Evolutionary conservation across 129 eudicot genomes (phyloP).

Genomic region (Gnaphalium uliginosum): DNA sequence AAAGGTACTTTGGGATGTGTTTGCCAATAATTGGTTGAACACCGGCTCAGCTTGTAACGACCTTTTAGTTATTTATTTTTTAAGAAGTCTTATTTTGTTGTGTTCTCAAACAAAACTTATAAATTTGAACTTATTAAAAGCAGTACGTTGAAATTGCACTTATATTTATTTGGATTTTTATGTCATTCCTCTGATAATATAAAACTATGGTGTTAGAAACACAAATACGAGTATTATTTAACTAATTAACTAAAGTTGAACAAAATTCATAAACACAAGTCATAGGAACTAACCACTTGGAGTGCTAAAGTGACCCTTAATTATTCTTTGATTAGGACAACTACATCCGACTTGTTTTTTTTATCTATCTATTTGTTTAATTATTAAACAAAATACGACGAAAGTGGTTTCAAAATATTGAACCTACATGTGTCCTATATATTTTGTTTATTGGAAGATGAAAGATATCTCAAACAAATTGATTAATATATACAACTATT

Average conservation of each 20-base stretch:
- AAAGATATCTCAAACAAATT: too few species aligned
- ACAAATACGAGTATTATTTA: background rate
- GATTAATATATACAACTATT: too few species aligned
- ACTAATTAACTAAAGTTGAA: background rate
- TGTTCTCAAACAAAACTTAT: too few species aligned
- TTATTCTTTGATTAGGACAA: slow-evolving; percentile 32
- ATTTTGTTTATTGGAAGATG: too few species aligned
- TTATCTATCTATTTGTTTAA: slow-evolving; percentile 19
- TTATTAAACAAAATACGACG: slow-evolving; percentile 10
- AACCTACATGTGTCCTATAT: slow-evolving; percentile 9
- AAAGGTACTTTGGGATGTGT: too few species aligned
- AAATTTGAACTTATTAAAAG: too few species aligned
- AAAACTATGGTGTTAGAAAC: background rate
- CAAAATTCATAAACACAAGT: background rate
- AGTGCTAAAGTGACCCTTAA: slow-evolving; percentile 15
- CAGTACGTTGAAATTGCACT: background rate
- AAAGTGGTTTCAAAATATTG: slow-evolving; percentile 13
- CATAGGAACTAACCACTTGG: slow-evolving; percentile 9
- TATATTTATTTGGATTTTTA: too few species aligned
- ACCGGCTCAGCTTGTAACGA: too few species aligned
- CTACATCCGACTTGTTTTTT: slow-evolving; percentile 9
- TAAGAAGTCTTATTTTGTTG: too few species aligned
- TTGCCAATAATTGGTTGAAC: too few species aligned
- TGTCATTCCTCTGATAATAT: background rate
- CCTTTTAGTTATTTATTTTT: too few species aligned